These are phyloP conservation scores for Coemansia sp. DNA, from an alignment of 192 early-diverging fungal genomes.

Conservation along the genomic window DNA sequence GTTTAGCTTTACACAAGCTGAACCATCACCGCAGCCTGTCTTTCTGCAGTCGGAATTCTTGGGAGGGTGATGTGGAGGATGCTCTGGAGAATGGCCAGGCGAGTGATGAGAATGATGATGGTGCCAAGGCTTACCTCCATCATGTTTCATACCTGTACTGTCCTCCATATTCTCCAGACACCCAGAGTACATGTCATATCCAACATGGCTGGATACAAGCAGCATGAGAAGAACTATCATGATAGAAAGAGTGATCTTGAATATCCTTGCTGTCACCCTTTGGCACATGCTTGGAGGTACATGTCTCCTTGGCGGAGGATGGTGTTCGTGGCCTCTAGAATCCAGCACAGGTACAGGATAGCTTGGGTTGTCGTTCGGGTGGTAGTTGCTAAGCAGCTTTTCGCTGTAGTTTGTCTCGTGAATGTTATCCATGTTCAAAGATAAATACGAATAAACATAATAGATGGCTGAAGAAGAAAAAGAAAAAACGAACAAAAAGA, in stretches of 20 bases:
- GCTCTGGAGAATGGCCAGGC: neutral
- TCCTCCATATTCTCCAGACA: slow-evolving; percentile 2
- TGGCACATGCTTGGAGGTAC: neutral
- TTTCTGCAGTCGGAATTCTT: slow-evolving; percentile 29
- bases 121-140: neutral
- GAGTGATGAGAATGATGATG: neutral
- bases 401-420: neutral
- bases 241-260: neutral
- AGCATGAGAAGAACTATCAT: neutral
- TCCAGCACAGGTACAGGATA: neutral
- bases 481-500: neutral
- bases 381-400: slow-evolving; percentile 4
- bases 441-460: neutral
- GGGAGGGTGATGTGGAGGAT: neutral
- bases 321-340: neutral
- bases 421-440: neutral
- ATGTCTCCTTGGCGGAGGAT: neutral
- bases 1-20: slow-evolving; percentile 26
- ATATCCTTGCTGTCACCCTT: neutral
- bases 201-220: neutral
- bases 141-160: neutral
- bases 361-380: neutral
- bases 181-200: neutral
- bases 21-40: slow-evolving; percentile 27
- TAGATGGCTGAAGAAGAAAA: neutral